Evolutionary conservation across 2,329 filamentous ascomycete genomes (phyloP).

Genomic region (Ophiostoma pallidulum): DNA sequence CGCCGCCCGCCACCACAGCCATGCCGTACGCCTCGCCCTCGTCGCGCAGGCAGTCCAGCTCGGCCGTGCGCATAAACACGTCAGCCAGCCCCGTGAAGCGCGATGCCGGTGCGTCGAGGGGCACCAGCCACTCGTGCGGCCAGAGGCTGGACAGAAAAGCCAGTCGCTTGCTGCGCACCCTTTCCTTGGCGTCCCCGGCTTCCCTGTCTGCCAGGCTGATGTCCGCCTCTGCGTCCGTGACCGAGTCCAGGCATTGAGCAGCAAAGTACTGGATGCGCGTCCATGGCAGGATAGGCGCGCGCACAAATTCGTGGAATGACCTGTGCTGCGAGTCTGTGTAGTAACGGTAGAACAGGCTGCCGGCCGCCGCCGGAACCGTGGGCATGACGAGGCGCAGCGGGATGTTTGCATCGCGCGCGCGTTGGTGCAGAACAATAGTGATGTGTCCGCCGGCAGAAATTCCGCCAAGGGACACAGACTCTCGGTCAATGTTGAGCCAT

Average conservation of each 20-base stretch:
- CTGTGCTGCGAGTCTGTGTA: conserved; percentile 26
- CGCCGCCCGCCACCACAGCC: conserved; percentile 9
- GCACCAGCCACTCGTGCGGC: conserved; percentile 22
- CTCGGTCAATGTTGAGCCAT: conserved; percentile 24
- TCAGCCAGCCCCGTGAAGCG: conserved; percentile 29
- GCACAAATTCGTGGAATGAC: conserved; percentile 17
- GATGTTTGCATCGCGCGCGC: conserved; percentile 29
- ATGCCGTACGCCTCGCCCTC: conserved; percentile 15
- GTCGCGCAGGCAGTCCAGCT: conserved; percentile 14
- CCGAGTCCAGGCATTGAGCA: conserved; percentile 30
- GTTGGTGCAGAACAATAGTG: conserved; percentile 27
- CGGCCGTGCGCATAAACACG: conserved; percentile 13
- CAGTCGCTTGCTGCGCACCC: neutral
- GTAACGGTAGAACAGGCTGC: conserved; percentile 21
- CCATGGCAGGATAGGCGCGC: conserved; percentile 37
- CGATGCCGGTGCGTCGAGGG: conserved; percentile 35
- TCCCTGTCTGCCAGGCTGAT: conserved; percentile 27
- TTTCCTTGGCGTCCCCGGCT: conserved; percentile 10
- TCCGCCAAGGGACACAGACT: conserved; percentile 29
- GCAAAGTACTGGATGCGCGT: conserved; percentile 31
- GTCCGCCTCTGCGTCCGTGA: conserved; percentile 29
- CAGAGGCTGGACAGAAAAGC: neutral
- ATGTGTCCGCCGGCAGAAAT: conserved; percentile 38
- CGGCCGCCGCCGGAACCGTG: conserved; percentile 23
- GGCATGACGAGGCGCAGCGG: conserved; percentile 27